A percentile compares a stretch with the other conserved stretches of the same genome.
Conservation (phyloP, 106 monocot genomes). For the Amphibolis antarctica region DNA sequence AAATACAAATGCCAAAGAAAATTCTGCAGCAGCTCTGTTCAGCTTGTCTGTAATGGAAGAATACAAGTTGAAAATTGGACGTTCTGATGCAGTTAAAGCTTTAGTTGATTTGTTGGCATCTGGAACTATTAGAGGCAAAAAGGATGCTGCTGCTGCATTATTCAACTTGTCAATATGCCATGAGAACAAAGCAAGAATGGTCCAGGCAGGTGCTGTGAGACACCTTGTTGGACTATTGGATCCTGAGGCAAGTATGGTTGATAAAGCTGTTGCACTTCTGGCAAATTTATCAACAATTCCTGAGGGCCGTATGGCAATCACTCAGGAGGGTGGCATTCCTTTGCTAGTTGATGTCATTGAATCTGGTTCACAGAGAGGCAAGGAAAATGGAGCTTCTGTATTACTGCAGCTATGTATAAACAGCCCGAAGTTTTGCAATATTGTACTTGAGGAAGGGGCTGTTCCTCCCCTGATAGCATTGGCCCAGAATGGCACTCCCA, state of each 20-base stretch:
- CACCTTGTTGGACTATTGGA: conserved; percentile 57
- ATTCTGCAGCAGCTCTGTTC: conserved; percentile 70
- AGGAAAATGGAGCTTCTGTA: conserved; percentile 76
- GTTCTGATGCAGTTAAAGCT: conserved; percentile 44
- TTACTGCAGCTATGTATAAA: conserved; percentile 62
- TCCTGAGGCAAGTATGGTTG: conserved; percentile 43
- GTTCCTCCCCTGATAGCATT: conserved; percentile 69
- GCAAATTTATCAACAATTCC: conserved; percentile 60
- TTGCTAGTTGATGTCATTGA: conserved; percentile 71
- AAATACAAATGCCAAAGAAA: conserved; percentile 49
- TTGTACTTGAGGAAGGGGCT: conserved; percentile 78
- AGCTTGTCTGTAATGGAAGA: conserved; percentile 68
- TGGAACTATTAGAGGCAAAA: conserved; percentile 62
- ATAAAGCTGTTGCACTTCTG: conserved; percentile 67
- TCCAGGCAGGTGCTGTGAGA: conserved; percentile 66
- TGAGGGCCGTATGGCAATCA: conserved; percentile 48
- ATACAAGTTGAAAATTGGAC: conserved; percentile 57
- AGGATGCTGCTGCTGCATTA: conserved; percentile 78
- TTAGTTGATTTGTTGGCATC: conserved; percentile 50
- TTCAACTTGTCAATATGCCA: conserved; percentile 62
- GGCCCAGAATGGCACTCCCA: conserved; percentile 63
- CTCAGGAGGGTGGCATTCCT: conserved; percentile 53
- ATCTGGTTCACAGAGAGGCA: conserved; percentile 54
- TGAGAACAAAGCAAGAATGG: conserved; percentile 70
- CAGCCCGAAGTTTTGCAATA: conserved; percentile 42